These are phyloP conservation scores for Ogataea ganodermae DNA, from an alignment of 805 yeast species.

Conservation along the genomic window DNA sequence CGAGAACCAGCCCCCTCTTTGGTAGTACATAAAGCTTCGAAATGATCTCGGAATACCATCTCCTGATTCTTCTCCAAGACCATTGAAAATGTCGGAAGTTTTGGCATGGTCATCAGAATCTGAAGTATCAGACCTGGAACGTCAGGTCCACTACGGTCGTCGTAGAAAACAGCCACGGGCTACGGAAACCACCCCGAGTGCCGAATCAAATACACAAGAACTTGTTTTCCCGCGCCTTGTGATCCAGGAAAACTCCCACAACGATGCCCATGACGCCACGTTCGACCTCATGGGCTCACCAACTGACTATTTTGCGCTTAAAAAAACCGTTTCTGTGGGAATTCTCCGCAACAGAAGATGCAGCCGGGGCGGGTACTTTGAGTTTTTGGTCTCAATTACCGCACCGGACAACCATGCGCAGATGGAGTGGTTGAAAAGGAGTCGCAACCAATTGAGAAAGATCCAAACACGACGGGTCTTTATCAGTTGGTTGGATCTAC, in stretches of 20 bases:
- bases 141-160: background rate
- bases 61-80: background rate
- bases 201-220: background rate
- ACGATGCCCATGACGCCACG: background rate
- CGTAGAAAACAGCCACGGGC: background rate
- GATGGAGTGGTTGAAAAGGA: conserved; percentile 19
- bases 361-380: conserved; percentile 11
- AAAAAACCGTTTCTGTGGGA: conserved; percentile 9
- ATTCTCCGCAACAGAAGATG: conserved; percentile 9
- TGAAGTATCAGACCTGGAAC: conserved; percentile 13
- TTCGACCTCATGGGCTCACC: conserved; percentile 10
- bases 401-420: conserved; percentile 15
- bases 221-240: conserved; percentile 14
- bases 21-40: background rate
- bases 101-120: conserved; percentile 7
- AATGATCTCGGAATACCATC: too few species aligned
- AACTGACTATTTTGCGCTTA: conserved; percentile 12
- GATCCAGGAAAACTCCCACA: background rate
- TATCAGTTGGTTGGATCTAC: conserved; percentile 20
- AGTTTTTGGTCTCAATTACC: conserved; percentile 16
- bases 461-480: conserved; percentile 16
- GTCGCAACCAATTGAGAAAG: conserved; percentile 8
- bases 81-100: background rate
- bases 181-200: background rate
- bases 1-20: background rate